Evolutionary conservation across 345 rosid species (phyloP).

Genomic region (Anacardium occidentale): DNA sequence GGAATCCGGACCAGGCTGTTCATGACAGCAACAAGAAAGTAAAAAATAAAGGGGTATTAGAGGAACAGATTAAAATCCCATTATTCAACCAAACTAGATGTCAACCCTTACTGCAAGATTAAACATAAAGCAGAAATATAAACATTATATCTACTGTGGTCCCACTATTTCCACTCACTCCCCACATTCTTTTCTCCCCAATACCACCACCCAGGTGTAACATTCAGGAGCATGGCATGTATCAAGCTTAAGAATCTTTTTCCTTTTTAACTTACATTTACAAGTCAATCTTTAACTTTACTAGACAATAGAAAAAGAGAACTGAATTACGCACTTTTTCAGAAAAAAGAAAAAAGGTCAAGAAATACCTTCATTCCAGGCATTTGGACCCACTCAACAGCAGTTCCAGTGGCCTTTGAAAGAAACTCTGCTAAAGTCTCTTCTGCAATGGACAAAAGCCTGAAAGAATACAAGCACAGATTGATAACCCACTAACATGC

Average conservation of each 20-base stretch:
- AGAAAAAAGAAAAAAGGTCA: slow-evolving; percentile 3
- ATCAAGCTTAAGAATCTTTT: neutral
- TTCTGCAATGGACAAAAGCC: slow-evolving; percentile 99
- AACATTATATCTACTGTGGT: neutral
- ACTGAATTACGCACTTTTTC: neutral
- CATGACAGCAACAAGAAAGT: slow-evolving; percentile 12
- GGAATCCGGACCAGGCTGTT: slow-evolving; percentile 99
- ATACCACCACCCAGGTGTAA: too few relatives aligned
- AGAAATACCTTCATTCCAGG: slow-evolving; percentile 99
- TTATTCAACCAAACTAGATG: neutral
- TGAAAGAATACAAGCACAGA: slow-evolving; percentile 34
- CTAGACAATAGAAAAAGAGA: neutral
- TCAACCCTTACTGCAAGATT: neutral
- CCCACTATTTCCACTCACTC: neutral
- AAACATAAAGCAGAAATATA: neutral
- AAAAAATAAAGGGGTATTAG: neutral
- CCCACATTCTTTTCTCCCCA: neutral
- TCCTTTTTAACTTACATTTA: neutral
- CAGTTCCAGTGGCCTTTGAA: slow-evolving; percentile 99
- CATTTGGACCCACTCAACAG: slow-evolving; percentile 99
- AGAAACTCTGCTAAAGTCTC: slow-evolving; percentile 99
- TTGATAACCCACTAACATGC: slow-evolving; percentile 21
- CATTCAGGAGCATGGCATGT: slow-evolving; percentile 1
- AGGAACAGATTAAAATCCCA: slow-evolving; percentile 5
- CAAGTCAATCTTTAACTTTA: neutral